These are phyloP conservation scores for Sporothrix schenckii DNA, from an alignment of 2,329 filamentous ascomycete species.

Conservation along the genomic window DNA sequence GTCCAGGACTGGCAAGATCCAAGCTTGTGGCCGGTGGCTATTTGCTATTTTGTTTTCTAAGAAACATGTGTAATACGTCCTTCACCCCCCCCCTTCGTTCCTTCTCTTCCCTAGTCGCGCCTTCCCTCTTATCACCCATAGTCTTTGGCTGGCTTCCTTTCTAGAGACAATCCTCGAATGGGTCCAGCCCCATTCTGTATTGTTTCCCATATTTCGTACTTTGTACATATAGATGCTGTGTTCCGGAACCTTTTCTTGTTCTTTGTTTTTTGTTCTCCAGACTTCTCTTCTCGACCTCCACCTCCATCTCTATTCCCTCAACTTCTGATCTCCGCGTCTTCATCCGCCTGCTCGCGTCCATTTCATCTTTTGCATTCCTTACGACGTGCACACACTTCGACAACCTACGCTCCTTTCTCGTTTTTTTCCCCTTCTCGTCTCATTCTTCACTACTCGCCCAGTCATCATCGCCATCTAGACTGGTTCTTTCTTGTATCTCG, in stretches of 20 bases:
- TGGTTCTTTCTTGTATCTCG: background rate
- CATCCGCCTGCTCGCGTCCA: background rate
- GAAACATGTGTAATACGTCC: slow-evolving; percentile 28
- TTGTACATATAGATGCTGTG: slow-evolving; percentile 29
- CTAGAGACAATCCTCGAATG: slow-evolving; percentile 21
- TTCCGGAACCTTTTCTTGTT: slow-evolving; percentile 26
- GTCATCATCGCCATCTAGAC: background rate
- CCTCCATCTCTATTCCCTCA: slow-evolving; percentile 8
- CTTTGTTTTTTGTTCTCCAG: slow-evolving; percentile 7
- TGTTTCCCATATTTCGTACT: slow-evolving; percentile 5
- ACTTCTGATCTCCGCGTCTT: slow-evolving; percentile 1
- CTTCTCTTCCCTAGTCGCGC: background rate
- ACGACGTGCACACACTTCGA: background rate
- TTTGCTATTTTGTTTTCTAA: slow-evolving; percentile 29
- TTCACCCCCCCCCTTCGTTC: slow-evolving; percentile 3
- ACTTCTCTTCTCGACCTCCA: slow-evolving; percentile 10
- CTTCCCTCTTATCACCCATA: slow-evolving; percentile 18
- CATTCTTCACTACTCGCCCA: background rate
- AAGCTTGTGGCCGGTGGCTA: slow-evolving; percentile 13
- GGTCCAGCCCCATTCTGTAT: slow-evolving; percentile 16
- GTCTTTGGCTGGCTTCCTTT: slow-evolving; percentile 8
- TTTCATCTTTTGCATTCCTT: background rate
- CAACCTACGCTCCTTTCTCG: background rate
- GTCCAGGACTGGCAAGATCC: background rate
- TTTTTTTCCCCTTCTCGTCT: background rate